A percentile compares a stretch with the other conserved stretches of the same genome.
phyloP scores from a whole-genome alignment of 1,284 basidiomycete genomes.

The Waitea zeae region DNA sequence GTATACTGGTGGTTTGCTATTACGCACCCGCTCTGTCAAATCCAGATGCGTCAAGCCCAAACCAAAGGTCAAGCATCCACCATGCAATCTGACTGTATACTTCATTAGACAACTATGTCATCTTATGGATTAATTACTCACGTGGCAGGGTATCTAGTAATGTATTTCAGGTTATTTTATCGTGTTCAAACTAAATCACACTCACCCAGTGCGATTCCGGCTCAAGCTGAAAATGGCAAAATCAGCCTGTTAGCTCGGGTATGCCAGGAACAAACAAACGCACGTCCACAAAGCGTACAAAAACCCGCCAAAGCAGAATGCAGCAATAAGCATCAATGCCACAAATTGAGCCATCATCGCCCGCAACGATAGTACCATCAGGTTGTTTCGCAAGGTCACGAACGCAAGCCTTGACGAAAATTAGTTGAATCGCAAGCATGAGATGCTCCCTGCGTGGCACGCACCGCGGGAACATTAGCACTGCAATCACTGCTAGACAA shows the following conservation, averaged over 20 bases:
- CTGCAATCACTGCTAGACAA: conserved; percentile 63
- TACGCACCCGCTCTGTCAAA: conserved; percentile 67
- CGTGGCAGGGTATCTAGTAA: conserved; percentile 18
- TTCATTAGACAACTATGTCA: conserved; percentile 1
- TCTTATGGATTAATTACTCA: background rate
- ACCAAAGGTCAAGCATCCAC: conserved; percentile 86
- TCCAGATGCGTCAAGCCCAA: conserved; percentile 77
- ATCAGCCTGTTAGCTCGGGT: conserved; percentile 4
- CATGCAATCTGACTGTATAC: conserved; percentile 52
- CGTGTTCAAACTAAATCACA: conserved; percentile 3
- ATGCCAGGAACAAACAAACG: conserved; percentile 15
- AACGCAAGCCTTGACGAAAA: conserved; percentile 50
- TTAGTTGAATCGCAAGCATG: background rate
- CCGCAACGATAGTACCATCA: conserved; percentile 64
- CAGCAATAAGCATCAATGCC: conserved; percentile 72
- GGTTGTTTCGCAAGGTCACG: conserved; percentile 74
- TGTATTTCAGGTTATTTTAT: conserved; percentile 18
- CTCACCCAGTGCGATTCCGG: conserved; percentile 36
- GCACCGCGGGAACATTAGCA: conserved; percentile 73
- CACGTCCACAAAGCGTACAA: conserved; percentile 83
- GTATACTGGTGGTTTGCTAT: too few relatives aligned
- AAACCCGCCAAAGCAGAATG: conserved; percentile 82
- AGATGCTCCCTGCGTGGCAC: conserved; percentile 1
- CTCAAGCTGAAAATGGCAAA: conserved; percentile 26
- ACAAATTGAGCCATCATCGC: conserved; percentile 72